Evolutionary conservation across 225 moss, liverwort and hornwort species (phyloP).

Genomic region (Neckera pumila): DNA sequence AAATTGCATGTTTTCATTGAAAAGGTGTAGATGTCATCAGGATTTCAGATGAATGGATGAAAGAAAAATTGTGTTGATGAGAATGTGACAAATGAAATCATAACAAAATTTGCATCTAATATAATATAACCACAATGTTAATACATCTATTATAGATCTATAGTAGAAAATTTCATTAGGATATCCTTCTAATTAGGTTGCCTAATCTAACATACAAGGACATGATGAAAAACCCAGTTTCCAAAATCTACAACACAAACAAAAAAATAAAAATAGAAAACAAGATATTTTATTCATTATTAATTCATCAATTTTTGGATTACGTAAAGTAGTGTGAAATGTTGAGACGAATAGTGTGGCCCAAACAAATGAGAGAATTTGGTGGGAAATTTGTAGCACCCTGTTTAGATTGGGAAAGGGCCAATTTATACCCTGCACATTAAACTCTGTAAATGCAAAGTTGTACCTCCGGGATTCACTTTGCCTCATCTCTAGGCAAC

Average conservation of each 20-base stretch:
- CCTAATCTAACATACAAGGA: accelerated
- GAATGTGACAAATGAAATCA: background rate
- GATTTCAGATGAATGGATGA: background rate
- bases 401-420: background rate
- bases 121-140: accelerated
- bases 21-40: background rate
- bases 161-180: background rate
- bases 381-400: background rate
- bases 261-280: background rate
- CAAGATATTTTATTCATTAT: background rate
- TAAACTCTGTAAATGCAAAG: no score
- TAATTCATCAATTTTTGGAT: background rate
- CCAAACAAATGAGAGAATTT: background rate
- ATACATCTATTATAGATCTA: background rate
- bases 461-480: background rate
- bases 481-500: no score
- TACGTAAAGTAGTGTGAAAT: background rate
- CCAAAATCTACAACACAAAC: background rate
- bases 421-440: background rate
- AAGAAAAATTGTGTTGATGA: background rate
- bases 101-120: background rate
- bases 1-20: background rate
- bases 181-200: background rate
- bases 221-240: background rate
- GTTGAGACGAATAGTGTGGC: background rate